Evolutionary conservation across 768 basidiomycete species (phyloP).

Genomic region (Crepidotus variabilis): DNA sequence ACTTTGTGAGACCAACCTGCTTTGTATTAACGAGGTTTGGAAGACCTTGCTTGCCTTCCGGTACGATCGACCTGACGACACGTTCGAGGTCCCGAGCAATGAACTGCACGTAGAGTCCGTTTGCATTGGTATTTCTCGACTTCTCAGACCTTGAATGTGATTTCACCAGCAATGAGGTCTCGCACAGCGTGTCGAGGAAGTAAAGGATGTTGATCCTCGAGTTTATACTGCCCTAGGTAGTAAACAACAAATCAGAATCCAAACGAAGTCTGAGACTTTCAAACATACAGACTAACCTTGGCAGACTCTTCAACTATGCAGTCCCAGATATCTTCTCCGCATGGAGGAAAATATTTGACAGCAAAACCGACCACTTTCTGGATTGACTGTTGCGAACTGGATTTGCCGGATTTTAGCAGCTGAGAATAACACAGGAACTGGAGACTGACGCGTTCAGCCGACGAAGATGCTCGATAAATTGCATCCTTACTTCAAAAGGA

Average conservation of each 20-base stretch:
- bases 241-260: not conserved
- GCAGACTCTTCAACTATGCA: slow-evolving; percentile 88
- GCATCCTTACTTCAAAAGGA: slow-evolving; percentile 38
- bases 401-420: slow-evolving; percentile 18
- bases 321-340: slow-evolving; percentile 93
- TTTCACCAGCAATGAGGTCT: slow-evolving; percentile 67
- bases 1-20: slow-evolving; percentile 53
- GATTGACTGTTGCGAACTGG: slow-evolving; percentile 81
- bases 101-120: slow-evolving; percentile 69
- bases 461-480: slow-evolving; percentile 30
- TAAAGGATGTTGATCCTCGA: slow-evolving; percentile 92
- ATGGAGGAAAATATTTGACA: slow-evolving; percentile 77
- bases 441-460: slow-evolving; percentile 32
- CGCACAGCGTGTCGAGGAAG: slow-evolving; percentile 85
- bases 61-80: slow-evolving; percentile 84
- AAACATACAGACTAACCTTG: slow-evolving; percentile 49
- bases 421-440: slow-evolving; percentile 2
- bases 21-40: slow-evolving; percentile 85
- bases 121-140: slow-evolving; percentile 29
- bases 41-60: slow-evolving; percentile 80
- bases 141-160: slow-evolving; percentile 45
- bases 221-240: slow-evolving; percentile 75
- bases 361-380: slow-evolving; percentile 85
- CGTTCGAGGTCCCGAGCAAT: slow-evolving; percentile 74
- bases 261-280: not conserved